Conservation (phyloP, 192 early-diverging fungal species). For the Coemansia sp. region DNA sequence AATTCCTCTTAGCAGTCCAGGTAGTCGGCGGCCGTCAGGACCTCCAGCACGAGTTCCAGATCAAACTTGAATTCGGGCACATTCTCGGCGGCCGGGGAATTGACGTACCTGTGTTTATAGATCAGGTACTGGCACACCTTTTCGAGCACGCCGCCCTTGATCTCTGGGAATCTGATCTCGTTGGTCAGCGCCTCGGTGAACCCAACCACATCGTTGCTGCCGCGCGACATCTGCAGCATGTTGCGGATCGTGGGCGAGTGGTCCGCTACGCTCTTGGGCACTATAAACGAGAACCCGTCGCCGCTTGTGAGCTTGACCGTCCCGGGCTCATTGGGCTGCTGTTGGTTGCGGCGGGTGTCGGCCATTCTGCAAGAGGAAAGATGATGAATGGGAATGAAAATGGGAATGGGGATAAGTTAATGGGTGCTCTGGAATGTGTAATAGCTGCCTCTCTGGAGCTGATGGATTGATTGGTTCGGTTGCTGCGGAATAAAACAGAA, state of each 20-base stretch:
- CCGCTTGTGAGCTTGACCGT: slow-evolving; percentile 68
- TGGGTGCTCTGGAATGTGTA: no score
- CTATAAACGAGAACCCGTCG: slow-evolving; percentile 89
- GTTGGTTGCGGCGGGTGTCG: neutral
- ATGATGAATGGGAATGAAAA: neutral
- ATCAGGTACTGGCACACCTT: slow-evolving; percentile 93
- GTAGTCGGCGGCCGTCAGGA: slow-evolving; percentile 95
- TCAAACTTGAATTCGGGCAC: slow-evolving; percentile 88
- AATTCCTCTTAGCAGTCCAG: slow-evolving; percentile 69
- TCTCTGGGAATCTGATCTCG: slow-evolving; percentile 85
- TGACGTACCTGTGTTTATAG: slow-evolving; percentile 74
- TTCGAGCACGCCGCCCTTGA: slow-evolving; percentile 90
- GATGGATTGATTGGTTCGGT: no score
- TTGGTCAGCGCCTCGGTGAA: slow-evolving; percentile 91
- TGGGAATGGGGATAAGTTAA: neutral
- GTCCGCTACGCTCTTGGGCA: slow-evolving; percentile 85
- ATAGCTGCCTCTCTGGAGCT: no score
- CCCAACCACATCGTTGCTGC: slow-evolving; percentile 38
- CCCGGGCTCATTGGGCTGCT: neutral
- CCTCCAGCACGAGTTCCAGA: slow-evolving; percentile 83
- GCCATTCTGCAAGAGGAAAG: neutral
- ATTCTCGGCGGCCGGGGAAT: slow-evolving; percentile 21
- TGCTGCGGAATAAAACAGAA: neutral
- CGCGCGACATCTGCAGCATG: slow-evolving; percentile 85
- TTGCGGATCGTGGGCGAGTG: slow-evolving; percentile 91